Evolutionary conservation across 768 basidiomycete genomes (phyloP).

Genomic region (Suillus tomentosus): DNA sequence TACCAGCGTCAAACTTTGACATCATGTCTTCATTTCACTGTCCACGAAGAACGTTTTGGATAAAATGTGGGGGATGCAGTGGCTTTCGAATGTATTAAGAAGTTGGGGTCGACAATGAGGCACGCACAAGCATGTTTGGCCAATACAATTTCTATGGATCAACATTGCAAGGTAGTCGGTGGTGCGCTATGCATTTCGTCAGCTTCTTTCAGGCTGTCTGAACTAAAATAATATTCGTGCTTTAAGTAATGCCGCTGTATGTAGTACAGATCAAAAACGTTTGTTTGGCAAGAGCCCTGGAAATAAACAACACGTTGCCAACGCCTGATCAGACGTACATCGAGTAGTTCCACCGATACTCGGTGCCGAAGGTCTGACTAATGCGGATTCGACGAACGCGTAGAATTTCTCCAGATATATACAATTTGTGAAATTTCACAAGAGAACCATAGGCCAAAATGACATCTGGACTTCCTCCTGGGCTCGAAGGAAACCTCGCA

Average conservation of each 20-base stretch:
- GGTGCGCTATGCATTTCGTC: too few species aligned
- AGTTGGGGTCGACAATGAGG: too few species aligned
- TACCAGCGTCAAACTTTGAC: not conserved
- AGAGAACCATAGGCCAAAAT: not conserved
- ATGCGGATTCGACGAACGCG: not conserved
- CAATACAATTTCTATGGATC: too few species aligned
- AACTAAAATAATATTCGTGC: not conserved
- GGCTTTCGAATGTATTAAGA: too few species aligned
- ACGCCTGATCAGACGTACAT: not conserved
- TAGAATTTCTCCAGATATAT: not conserved
- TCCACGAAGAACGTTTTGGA: not conserved
- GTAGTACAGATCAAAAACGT: too few species aligned
- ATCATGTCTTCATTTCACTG: not conserved
- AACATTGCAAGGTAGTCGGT: too few species aligned
- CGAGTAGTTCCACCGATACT: slow-evolving; percentile 4
- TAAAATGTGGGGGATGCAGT: not conserved
- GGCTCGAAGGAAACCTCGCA: slow-evolving; percentile 36
- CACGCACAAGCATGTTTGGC: too few species aligned
- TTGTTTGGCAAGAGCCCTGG: slow-evolving; percentile 2
- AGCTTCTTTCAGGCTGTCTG: not conserved
- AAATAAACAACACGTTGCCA: slow-evolving; percentile 4
- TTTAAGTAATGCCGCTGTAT: too few species aligned
- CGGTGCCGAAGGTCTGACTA: slow-evolving; percentile 7
- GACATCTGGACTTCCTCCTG: slow-evolving; percentile 41
- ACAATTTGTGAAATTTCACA: not conserved